phyloP scores from a whole-genome alignment of 73 alveolate genomes.

The Urostyla sp. region DNA sequence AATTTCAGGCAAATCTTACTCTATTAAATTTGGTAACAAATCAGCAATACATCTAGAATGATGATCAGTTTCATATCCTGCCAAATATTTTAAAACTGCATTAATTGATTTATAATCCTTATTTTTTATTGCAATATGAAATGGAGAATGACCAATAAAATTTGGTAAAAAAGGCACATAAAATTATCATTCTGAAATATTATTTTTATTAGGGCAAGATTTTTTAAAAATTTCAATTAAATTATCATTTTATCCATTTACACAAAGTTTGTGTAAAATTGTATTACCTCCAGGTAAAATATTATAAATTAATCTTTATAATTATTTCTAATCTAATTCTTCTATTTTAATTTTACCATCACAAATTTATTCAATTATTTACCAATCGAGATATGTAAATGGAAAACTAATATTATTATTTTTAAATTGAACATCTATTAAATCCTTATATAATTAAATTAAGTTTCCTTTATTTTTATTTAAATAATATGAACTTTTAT shows the following conservation, averaged over 20 bases:
- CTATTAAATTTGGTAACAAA: constrained; percentile 6
- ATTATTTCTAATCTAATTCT: not conserved
- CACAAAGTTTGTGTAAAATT: constrained; percentile 33
- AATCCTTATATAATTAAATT: not conserved
- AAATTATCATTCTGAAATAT: constrained; percentile 4
- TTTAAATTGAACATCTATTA: not conserved
- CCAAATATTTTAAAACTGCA: constrained; percentile 11
- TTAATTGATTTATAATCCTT: constrained; percentile 10
- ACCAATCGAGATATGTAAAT: constrained; percentile 46
- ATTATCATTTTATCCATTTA: not conserved
- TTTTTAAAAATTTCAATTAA: not conserved
- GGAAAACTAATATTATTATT: not conserved
- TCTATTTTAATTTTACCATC: constrained; percentile 5
- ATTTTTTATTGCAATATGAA: constrained; percentile 2
- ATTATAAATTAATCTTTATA: constrained; percentile 15
- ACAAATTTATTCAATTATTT: constrained; percentile 22
- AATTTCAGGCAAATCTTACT: constrained; percentile 10
- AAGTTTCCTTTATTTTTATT: not conserved
- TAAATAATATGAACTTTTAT: constrained; percentile 4
- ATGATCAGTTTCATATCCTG: constrained; percentile 14
- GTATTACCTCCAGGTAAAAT: constrained; percentile 59
- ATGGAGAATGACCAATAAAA: constrained; percentile 15
- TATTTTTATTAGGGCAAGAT: not conserved
- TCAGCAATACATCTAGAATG: constrained; percentile 52
- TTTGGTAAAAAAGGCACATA: constrained; percentile 39